Evolutionary conservation across 2,329 filamentous ascomycete genomes (phyloP).

Genomic region (Colletotrichum endophyticum): DNA sequence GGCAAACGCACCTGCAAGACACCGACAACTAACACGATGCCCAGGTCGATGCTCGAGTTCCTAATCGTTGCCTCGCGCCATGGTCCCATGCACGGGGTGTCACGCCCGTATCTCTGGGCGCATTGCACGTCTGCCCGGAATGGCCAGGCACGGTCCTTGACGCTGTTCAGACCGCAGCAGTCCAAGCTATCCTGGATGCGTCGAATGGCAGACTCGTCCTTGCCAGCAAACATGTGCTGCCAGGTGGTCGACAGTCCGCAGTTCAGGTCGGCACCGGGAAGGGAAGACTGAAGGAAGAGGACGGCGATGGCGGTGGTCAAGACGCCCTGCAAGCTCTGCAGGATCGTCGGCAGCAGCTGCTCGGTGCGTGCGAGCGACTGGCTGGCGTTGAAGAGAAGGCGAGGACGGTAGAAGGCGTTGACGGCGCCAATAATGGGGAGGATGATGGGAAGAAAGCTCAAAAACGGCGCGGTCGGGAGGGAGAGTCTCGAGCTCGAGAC

Average conservation of each 20-base stretch:
- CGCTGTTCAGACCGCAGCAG: slow-evolving; percentile 69
- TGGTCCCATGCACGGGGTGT: slow-evolving; percentile 51
- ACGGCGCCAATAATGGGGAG: slow-evolving; percentile 44
- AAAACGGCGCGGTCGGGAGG: slow-evolving; percentile 39
- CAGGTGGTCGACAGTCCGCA: slow-evolving; percentile 64
- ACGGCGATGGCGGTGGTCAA: slow-evolving; percentile 49
- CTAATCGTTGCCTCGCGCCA: slow-evolving; percentile 63
- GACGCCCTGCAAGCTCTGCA: slow-evolving; percentile 48
- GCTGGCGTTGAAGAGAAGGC: slow-evolving; percentile 29
- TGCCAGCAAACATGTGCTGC: slow-evolving; percentile 55
- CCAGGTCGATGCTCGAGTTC: slow-evolving; percentile 59
- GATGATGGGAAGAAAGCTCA: slow-evolving; percentile 42
- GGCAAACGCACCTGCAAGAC: slow-evolving; percentile 56
- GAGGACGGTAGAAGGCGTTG: slow-evolving; percentile 40
- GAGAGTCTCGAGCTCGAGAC: slow-evolving; percentile 41
- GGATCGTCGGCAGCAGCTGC: slow-evolving; percentile 23
- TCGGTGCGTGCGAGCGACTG: slow-evolving; percentile 2
- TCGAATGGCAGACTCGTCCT: slow-evolving; percentile 56
- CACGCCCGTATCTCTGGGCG: slow-evolving; percentile 48
- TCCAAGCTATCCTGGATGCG: slow-evolving; percentile 68
- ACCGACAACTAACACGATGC: slow-evolving; percentile 56
- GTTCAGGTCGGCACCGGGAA: slow-evolving; percentile 36
- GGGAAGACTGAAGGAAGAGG: slow-evolving; percentile 39
- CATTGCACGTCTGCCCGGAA: slow-evolving; percentile 52
- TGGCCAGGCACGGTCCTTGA: slow-evolving; percentile 67